Conservation (phyloP, 2,329 filamentous ascomycete genomes). For the Aspergillus transmontanensis region DNA sequence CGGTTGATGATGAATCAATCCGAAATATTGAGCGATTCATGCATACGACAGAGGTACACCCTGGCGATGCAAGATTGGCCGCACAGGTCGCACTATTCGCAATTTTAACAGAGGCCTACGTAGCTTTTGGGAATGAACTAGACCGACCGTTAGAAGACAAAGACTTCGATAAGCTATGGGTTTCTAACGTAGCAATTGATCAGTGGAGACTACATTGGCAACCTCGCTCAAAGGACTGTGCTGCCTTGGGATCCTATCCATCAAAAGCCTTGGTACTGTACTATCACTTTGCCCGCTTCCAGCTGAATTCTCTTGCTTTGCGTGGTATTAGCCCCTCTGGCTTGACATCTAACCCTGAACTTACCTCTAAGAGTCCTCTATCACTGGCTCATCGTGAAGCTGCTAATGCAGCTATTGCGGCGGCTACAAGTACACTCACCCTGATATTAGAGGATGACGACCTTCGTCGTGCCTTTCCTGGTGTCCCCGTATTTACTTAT, state of each 20-base stretch:
- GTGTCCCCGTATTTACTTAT: slow-evolving; percentile 34
- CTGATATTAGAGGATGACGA: slow-evolving; percentile 38
- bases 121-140: slow-evolving; percentile 54
- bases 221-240: slow-evolving; percentile 34
- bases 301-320: slow-evolving; percentile 39
- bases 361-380: neutral
- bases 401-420: slow-evolving; percentile 37
- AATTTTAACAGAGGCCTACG: slow-evolving; percentile 52
- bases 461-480: slow-evolving; percentile 40
- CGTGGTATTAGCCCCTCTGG: slow-evolving; percentile 34
- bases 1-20: slow-evolving; percentile 54
- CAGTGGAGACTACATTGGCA: slow-evolving; percentile 42
- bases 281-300: slow-evolving; percentile 43
- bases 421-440: slow-evolving; percentile 36
- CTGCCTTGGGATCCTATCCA: slow-evolving; percentile 29
- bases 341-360: slow-evolving; percentile 8
- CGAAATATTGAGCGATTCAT: slow-evolving; percentile 55
- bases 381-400: slow-evolving; percentile 23
- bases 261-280: slow-evolving; percentile 3
- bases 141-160: slow-evolving; percentile 47
- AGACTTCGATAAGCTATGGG: slow-evolving; percentile 44
- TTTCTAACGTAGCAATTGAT: slow-evolving; percentile 39
- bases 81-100: slow-evolving; percentile 56
- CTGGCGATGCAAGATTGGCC: slow-evolving; percentile 51
- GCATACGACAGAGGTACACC: slow-evolving; percentile 41